Base-by-base conservation (phyloP, 2,329 filamentous ascomycete species). In the Fusarium humuli region DNA sequence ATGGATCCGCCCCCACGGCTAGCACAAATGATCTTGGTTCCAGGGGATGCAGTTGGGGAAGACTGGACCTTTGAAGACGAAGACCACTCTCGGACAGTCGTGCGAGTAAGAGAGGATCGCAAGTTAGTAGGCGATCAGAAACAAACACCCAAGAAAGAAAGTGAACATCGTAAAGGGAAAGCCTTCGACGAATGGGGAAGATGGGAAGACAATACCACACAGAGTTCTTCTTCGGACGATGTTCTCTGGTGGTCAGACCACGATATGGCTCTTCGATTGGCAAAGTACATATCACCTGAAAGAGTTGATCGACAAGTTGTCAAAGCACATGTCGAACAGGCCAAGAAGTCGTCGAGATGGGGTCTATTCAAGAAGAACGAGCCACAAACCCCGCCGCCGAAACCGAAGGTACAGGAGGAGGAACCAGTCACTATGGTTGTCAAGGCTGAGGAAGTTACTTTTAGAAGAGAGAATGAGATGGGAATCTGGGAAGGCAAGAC, bases 401-500 rank as follows among this genome's bases (percentile, higher is more conserved):
- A 57, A 3, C 44, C 49, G 2, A 62, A 40, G n/a, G n/a, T 56
- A 20, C n/a, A 62, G 7, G 32, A 53, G 48, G 63, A 74, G 9
- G 69, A 74, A 3, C 71, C 74, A 8, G 78, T 82, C 2, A 76
- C 69, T 7, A 84, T 87, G 81, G 75, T 71, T 5, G 81, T 82
- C 4, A 75, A 74, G 27, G 81, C 83, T 0, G 81, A 87, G 50
- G 82, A 86, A 67, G 80, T 86, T 3, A 83, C 84, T 0, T 87
- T 88, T 60, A 75, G 86, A n/a, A 74, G 74, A 47, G 81, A 86
- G 75, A 88, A 85, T 23, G 83, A 82, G 16, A 79, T 88, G 72
- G 86, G 85, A 0, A 75, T 88, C 2, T 85, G 82, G 81, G 85
- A 88, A 73, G 85, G 83, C 32, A 77, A 78, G 65, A 81, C 79